A percentile compares a stretch with the other conserved stretches of the same genome.
phyloP scores from a whole-genome alignment of 441 rosid genomes.

The Raphanus hybrid region DNA sequence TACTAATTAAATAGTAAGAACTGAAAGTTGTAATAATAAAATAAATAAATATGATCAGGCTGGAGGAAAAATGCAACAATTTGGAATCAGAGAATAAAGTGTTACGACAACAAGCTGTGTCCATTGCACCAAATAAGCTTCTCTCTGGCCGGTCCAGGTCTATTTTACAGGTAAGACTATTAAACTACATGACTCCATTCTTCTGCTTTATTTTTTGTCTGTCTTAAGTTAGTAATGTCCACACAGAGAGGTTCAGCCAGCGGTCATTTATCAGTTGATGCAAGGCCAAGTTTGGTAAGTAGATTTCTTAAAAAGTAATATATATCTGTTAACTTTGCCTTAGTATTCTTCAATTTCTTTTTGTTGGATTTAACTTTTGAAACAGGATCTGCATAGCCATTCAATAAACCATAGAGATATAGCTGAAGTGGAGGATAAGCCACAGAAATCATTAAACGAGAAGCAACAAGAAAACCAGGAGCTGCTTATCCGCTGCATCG shows the following conservation, averaged over 20 bases:
- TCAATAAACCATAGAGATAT: slow-evolving; percentile 78
- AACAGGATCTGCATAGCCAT: slow-evolving; percentile 81
- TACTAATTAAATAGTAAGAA: slow-evolving; percentile 7
- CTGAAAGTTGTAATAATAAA: background rate
- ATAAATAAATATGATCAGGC: slow-evolving; percentile 50
- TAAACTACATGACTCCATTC: background rate
- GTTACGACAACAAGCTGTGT: slow-evolving; percentile 92
- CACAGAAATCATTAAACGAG: slow-evolving; percentile 94
- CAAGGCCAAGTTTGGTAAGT: slow-evolving; percentile 66
- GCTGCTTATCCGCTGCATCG: slow-evolving; percentile 91
- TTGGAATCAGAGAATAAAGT: slow-evolving; percentile 97
- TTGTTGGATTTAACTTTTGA: background rate
- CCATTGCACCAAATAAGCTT: slow-evolving; percentile 97
- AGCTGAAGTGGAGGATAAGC: slow-evolving; percentile 81
- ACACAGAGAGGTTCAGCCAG: slow-evolving; percentile 83
- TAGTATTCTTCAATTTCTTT: background rate
- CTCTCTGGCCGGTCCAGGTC: slow-evolving; percentile 98
- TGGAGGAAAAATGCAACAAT: slow-evolving; percentile 89
- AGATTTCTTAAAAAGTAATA: slow-evolving; percentile 5
- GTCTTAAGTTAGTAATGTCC: slow-evolving; percentile 33
- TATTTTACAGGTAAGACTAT: slow-evolving; percentile 72
- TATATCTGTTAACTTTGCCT: background rate
- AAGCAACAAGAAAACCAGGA: slow-evolving; percentile 99
- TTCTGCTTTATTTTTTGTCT: background rate
- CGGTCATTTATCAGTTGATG: slow-evolving; percentile 71